These are phyloP conservation scores for Bruguiera hainesii DNA, from an alignment of 441 rosid species.

Conservation along the genomic window DNA sequence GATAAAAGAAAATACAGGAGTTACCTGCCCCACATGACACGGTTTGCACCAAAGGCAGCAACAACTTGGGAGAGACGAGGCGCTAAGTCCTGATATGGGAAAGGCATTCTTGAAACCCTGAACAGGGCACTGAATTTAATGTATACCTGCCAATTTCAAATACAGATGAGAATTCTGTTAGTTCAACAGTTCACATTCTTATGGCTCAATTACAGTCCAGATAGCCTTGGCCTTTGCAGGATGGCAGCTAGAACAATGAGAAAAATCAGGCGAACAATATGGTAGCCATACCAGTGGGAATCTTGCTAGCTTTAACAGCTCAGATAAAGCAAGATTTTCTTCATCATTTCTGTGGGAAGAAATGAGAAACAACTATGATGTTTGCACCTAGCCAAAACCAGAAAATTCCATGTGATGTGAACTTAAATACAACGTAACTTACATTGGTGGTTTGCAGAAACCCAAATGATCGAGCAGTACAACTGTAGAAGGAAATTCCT, in stretches of 20 bases:
- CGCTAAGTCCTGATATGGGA: conserved; percentile 63
- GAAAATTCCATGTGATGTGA: conserved; percentile 4
- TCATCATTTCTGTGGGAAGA: conserved; percentile 58
- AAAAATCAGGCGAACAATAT: not conserved
- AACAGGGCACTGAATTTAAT: conserved; percentile 84
- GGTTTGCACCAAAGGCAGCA: conserved; percentile 61
- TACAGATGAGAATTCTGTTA: not conserved
- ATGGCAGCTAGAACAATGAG: not conserved
- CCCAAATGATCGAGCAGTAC: conserved; percentile 83
- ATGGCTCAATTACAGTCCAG: not conserved
- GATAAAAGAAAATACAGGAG: not conserved
- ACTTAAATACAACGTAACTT: conserved; percentile 24
- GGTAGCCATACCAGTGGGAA: conserved; percentile 61
- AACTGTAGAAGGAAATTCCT: conserved; percentile 66
- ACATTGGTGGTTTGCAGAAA: conserved; percentile 84
- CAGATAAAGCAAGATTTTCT: conserved; percentile 49
- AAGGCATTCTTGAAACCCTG: conserved; percentile 65
- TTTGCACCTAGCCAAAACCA: conserved; percentile 3
- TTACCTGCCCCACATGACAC: conserved; percentile 97
- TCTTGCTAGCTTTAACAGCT: conserved; percentile 68
- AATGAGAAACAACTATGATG: conserved; percentile 4
- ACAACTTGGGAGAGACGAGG: conserved; percentile 55
- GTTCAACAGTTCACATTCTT: not conserved
- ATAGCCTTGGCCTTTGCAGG: not conserved
- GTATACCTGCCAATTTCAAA: conserved; percentile 50